Evolutionary conservation across 306 rosid species (phyloP), one percentile per base, ranked within the genome.

Genomic region (Dicorynia guianensis): DNA sequence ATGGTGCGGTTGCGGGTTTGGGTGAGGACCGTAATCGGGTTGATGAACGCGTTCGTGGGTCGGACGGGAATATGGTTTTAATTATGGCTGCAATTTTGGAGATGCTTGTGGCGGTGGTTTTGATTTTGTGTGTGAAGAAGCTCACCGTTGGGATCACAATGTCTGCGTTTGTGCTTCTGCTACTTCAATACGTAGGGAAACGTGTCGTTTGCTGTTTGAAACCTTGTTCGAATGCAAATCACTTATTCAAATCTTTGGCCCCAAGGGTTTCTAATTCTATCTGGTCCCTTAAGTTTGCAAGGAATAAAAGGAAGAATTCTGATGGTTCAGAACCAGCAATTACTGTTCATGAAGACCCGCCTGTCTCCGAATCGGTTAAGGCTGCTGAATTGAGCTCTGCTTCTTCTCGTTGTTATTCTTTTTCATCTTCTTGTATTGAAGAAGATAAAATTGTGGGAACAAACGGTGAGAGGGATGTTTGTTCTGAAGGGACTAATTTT

Each of bases 71-170:
- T 34, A 3, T 33, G 8, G 65, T 18, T 13, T 1, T 33, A 11
- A 58, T 79, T 34, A 13, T 84, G 25, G 47, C 50, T 38, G 71
- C 74, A 46, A 56, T 30, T 52, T 20, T 48, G 49, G 86, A 85
- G 85, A 20, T 78, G 47, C 39, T 93, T 47, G 20, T 65, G 65
- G 88, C 78, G 63, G 53, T 84, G 47, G 65, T 70, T 66, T 48
- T 87, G 77, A 79, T 76, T 4, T 63, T 86, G 56, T 73, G 82
- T 66, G 84, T 88, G 12, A 65, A 82, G 68, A 79, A 67, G 48
- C 65, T 93, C 49, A 89, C 79, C 4, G 81, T 85, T 33, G 90
- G 88, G 76, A 76, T 91, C 79, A 89, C 93, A 11, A 78, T 88
- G 67, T 89, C 89, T 1, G 94, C 94, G 39, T 91, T 93, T 43